Conservation (phyloP, 2,329 filamentous ascomycete species). For the Triangularia setosa region DNA sequence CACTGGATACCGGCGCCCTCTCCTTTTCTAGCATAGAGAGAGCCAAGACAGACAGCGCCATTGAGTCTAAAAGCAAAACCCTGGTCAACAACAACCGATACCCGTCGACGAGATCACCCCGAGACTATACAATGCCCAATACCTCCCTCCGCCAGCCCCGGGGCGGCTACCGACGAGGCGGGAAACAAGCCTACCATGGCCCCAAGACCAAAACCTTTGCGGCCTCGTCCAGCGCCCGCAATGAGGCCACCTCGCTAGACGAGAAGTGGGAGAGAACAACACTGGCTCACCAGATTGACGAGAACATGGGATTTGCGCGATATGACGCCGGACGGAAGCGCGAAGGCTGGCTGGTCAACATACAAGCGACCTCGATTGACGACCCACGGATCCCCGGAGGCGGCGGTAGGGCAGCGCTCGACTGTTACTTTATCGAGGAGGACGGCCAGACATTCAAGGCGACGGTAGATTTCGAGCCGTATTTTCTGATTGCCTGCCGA, state of each 20-base stretch:
- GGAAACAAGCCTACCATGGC: slow-evolving; percentile 68
- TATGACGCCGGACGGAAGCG: slow-evolving; percentile 82
- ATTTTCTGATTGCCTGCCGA: slow-evolving; percentile 89
- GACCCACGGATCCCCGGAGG: slow-evolving; percentile 81
- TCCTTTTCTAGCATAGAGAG: background rate
- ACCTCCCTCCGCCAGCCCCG: slow-evolving; percentile 57
- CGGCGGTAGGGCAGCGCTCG: slow-evolving; percentile 82
- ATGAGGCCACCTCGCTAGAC: slow-evolving; percentile 84
- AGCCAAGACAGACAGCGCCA: background rate
- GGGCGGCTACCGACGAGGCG: slow-evolving; percentile 64
- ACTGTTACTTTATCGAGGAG: slow-evolving; percentile 95
- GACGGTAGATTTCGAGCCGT: slow-evolving; percentile 92
- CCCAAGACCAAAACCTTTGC: slow-evolving; percentile 72
- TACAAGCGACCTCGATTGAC: slow-evolving; percentile 83
- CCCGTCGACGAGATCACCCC: background rate
- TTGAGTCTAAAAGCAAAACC: background rate
- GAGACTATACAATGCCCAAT: slow-evolving; percentile 51
- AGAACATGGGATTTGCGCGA: slow-evolving; percentile 87
- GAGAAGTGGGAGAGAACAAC: slow-evolving; percentile 85
- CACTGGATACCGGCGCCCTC: background rate
- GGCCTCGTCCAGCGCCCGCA: slow-evolving; percentile 65
- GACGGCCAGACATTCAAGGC: slow-evolving; percentile 91
- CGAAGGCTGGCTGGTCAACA: slow-evolving; percentile 90
- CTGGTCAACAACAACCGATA: background rate
- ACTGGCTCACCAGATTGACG: slow-evolving; percentile 85